Percentiles rank a stretch among this genome's conserved stretches.
Evolutionary conservation across 345 rosid genomes (phyloP).

Genomic region (Salix dunnii): DNA sequence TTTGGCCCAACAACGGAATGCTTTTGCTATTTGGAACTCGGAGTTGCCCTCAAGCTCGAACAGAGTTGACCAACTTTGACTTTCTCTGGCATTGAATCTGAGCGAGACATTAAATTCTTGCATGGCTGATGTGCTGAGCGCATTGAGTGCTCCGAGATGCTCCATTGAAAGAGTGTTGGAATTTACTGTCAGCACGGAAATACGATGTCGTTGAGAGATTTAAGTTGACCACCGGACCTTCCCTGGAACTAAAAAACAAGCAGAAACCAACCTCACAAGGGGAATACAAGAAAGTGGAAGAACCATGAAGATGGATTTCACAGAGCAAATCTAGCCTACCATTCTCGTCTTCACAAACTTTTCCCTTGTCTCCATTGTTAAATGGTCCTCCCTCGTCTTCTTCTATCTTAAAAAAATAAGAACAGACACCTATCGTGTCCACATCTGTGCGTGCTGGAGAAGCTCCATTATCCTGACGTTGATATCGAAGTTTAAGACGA

Average conservation of each 20-base stretch:
- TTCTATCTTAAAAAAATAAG: neutral
- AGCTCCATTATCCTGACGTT: too few species aligned
- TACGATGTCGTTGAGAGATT: neutral
- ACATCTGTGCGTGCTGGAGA: too few species aligned
- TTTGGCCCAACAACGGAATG: neutral
- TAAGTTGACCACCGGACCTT: neutral
- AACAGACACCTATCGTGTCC: too few species aligned
- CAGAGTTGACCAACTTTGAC: neutral
- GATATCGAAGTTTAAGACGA: too few species aligned
- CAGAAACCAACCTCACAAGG: neutral
- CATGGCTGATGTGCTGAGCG: neutral
- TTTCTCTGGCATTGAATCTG: neutral
- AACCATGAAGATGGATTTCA: neutral
- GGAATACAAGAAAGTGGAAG: neutral
- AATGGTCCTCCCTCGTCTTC: neutral
- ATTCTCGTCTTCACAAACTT: neutral
- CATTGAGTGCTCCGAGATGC: neutral
- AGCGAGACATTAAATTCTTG: neutral
- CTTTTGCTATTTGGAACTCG: neutral
- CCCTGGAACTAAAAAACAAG: neutral
- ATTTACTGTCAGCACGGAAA: neutral
- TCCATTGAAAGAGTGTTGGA: neutral
- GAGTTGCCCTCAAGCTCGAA: neutral
- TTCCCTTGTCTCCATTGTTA: too few species aligned
- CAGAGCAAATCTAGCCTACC: neutral